These are phyloP conservation scores for Aspergillus piperis DNA, from an alignment of 2,329 filamentous ascomycete species.

Conservation along the genomic window DNA sequence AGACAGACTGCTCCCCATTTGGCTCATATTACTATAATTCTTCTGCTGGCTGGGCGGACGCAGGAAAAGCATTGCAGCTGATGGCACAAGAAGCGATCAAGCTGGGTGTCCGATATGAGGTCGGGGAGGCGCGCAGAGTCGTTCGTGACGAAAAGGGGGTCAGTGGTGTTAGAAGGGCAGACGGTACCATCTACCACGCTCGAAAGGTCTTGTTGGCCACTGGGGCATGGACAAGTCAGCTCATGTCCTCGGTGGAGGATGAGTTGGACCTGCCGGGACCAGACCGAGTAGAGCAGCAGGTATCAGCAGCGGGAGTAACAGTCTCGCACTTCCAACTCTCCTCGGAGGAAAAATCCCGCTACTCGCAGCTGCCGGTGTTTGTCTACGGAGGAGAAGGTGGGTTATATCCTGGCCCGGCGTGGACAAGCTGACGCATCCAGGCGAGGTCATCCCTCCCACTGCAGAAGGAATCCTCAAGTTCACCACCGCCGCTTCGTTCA, in stretches of 20 bases:
- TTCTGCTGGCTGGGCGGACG: slow-evolving; percentile 57
- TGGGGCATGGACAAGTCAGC: slow-evolving; percentile 58
- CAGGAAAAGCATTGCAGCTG: slow-evolving; percentile 47
- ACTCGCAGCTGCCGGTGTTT: slow-evolving; percentile 57
- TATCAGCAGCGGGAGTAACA: slow-evolving; percentile 61
- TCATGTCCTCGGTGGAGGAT: slow-evolving; percentile 56
- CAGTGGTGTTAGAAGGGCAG: slow-evolving; percentile 50
- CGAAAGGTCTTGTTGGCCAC: slow-evolving; percentile 58
- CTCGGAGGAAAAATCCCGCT: slow-evolving; percentile 51
- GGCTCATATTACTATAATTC: slow-evolving; percentile 52
- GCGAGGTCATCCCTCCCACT: slow-evolving; percentile 53
- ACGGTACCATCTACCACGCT: slow-evolving; percentile 52
- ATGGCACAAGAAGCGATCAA: slow-evolving; percentile 48
- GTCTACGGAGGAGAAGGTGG: slow-evolving; percentile 48
- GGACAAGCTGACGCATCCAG: slow-evolving; percentile 14
- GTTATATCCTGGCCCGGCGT: background rate
- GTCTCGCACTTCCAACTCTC: slow-evolving; percentile 60
- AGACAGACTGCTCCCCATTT: slow-evolving; percentile 41
- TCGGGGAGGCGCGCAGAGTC: slow-evolving; percentile 49
- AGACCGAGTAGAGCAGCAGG: slow-evolving; percentile 53
- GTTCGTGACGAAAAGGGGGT: slow-evolving; percentile 42
- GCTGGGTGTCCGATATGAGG: slow-evolving; percentile 49
- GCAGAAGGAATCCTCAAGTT: slow-evolving; percentile 59
- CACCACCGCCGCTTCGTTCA: slow-evolving; percentile 62
- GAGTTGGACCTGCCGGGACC: slow-evolving; percentile 48